Evolutionary conservation across 352 stramenopile species (phyloP).

Genomic region (Stramenopiles sp.): DNA sequence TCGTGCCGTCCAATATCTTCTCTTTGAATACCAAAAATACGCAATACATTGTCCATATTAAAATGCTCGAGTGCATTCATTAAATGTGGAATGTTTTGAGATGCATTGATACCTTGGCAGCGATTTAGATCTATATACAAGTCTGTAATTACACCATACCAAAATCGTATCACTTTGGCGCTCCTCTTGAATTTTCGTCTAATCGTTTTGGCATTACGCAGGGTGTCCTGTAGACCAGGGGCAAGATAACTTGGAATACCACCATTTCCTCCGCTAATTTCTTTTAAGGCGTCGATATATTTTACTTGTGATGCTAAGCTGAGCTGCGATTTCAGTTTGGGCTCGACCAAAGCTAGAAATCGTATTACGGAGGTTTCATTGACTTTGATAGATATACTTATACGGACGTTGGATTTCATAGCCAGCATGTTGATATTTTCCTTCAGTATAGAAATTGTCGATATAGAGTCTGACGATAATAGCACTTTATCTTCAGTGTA

Average conservation of each 20-base stretch:
- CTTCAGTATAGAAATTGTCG: not conserved
- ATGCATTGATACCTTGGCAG: not conserved
- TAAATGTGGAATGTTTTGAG: not conserved
- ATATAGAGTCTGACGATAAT: not conserved
- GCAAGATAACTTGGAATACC: not conserved
- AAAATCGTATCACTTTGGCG: not conserved
- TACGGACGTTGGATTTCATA: not conserved
- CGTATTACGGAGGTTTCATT: not conserved
- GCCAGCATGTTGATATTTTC: not conserved
- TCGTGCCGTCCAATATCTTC: not conserved
- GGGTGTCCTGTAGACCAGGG: not conserved
- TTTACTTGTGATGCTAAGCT: not conserved
- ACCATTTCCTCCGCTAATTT: not conserved
- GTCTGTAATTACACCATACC: not conserved
- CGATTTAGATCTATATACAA: not conserved
- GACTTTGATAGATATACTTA: not conserved
- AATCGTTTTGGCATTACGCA: not conserved
- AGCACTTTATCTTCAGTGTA: not conserved
- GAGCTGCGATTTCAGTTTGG: not conserved
- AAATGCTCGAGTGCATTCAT: not conserved
- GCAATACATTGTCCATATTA: not conserved
- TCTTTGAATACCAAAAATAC: not conserved
- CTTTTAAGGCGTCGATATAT: not conserved
- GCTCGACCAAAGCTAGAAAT: not conserved
- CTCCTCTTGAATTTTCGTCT: not conserved